These are phyloP conservation scores for Entomortierella lignicola DNA, from an alignment of 192 early-diverging fungal genomes.

Conservation along the genomic window DNA sequence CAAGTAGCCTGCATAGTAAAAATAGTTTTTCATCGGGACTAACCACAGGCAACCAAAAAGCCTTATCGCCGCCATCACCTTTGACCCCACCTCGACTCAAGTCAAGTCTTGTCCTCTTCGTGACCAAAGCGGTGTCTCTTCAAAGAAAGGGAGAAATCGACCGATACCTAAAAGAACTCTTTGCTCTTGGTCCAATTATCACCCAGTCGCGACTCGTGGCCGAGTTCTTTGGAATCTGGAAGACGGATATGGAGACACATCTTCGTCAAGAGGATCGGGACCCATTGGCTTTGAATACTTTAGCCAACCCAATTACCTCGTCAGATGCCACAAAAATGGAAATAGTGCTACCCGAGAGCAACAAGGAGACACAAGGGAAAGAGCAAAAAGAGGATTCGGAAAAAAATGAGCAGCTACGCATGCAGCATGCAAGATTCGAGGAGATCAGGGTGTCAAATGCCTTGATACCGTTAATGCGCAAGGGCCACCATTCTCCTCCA, in stretches of 20 bases:
- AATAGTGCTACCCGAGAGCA: background rate
- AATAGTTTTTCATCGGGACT: background rate
- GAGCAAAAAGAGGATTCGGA: background rate
- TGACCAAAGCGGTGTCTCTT: constrained; percentile 38
- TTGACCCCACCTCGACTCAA: constrained; percentile 19
- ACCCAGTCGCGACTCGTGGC: constrained; percentile 45
- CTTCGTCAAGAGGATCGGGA: constrained; percentile 47
- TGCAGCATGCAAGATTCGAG: background rate
- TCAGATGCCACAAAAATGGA: background rate
- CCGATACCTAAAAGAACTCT: constrained; percentile 45
- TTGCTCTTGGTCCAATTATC: constrained; percentile 37
- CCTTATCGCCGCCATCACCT: background rate
- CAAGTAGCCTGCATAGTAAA: background rate
- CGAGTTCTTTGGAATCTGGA: constrained; percentile 53
- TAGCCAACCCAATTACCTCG: background rate
- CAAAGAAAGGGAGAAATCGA: constrained; percentile 50
- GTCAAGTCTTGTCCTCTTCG: constrained; percentile 33
- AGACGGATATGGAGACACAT: constrained; percentile 48
- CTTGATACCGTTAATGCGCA: background rate
- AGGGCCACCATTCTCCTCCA: background rate
- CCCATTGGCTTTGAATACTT: constrained; percentile 26
- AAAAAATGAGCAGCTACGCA: background rate
- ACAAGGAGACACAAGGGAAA: background rate
- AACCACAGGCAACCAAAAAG: background rate
- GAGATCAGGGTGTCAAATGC: background rate